A percentile compares a stretch with the other conserved stretches of the same genome.
Evolutionary conservation across 2,329 filamentous ascomycete species (phyloP).

Genomic region (Aureobasidium sp.): DNA sequence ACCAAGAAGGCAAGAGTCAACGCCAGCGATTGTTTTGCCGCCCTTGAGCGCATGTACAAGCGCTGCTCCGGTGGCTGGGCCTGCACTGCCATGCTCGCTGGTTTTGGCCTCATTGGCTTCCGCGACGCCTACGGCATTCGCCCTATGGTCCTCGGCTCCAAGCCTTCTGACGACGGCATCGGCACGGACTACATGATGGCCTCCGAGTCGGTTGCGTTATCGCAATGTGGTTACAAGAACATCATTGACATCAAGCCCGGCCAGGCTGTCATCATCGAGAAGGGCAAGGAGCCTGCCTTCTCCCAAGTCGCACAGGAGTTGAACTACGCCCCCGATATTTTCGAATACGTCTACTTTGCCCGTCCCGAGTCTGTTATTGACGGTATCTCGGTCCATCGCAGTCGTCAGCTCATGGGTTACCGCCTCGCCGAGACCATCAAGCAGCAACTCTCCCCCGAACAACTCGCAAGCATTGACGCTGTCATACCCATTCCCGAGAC

Average conservation of each 20-base stretch:
- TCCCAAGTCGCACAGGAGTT: constrained; percentile 61
- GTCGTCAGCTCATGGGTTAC: constrained; percentile 77
- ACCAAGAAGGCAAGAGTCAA: constrained; percentile 76
- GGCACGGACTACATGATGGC: constrained; percentile 82
- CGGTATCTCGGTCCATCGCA: constrained; percentile 77
- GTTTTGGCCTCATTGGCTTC: constrained; percentile 75
- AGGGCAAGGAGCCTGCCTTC: constrained; percentile 66
- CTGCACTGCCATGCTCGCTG: constrained; percentile 73
- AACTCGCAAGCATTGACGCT: constrained; percentile 68
- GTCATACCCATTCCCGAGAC: constrained; percentile 82
- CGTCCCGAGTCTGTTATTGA: constrained; percentile 77
- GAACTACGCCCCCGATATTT: constrained; percentile 75
- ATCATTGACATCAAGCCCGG: constrained; percentile 74
- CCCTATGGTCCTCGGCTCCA: constrained; percentile 69
- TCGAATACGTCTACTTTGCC: constrained; percentile 83
- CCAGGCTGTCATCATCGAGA: constrained; percentile 76
- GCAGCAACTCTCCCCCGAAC: constrained; percentile 57
- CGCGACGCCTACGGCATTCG: constrained; percentile 75
- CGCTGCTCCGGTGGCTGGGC: constrained; percentile 69
- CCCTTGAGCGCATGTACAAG: constrained; percentile 63
- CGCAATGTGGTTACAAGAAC: constrained; percentile 69
- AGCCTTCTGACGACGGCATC: constrained; percentile 55
- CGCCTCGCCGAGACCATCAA: constrained; percentile 68
- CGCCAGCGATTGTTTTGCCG: constrained; percentile 65
- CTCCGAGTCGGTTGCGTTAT: constrained; percentile 77